Conservation (phyloP, 148 eudicot genomes). For the Arbutus unedo region DNA sequence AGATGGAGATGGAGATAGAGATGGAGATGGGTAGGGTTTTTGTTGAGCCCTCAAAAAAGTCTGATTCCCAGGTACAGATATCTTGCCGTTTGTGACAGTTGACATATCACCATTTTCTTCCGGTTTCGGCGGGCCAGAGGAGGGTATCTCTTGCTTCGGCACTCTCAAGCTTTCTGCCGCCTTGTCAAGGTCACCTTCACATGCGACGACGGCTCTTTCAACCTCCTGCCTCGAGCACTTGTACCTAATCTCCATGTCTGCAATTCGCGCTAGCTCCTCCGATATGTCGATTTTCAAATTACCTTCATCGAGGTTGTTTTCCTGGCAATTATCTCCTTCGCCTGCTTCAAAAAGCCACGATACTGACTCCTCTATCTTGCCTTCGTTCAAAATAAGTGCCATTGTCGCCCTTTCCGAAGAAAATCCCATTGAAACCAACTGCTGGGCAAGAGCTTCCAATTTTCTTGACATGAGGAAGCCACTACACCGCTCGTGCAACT, state of each 20-base stretch:
- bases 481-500: constrained; percentile 83
- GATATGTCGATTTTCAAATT: constrained; percentile 89
- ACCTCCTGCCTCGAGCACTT: constrained; percentile 85
- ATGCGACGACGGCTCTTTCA: constrained; percentile 76
- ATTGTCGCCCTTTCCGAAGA: constrained; percentile 82
- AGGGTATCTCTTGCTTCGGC: constrained; percentile 62
- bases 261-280: constrained; percentile 76
- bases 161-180: constrained; percentile 63
- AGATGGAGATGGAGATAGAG: constrained; percentile 22
- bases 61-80: constrained; percentile 38
- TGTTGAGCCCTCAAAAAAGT: constrained; percentile 44
- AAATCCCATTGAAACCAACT: constrained; percentile 92
- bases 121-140: constrained; percentile 35
- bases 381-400: constrained; percentile 91
- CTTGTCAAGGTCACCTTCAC: constrained; percentile 91
- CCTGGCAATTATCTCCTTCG: constrained; percentile 56
- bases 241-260: constrained; percentile 62
- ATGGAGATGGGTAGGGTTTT: constrained; percentile 28
- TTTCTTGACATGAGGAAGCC: constrained; percentile 97
- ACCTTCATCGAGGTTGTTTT: constrained; percentile 57
- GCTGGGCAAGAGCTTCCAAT: constrained; percentile 81
- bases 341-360: constrained; percentile 80
- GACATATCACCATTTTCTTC: constrained; percentile 64
- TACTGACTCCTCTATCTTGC: constrained; percentile 78
- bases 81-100: constrained; percentile 36